Percentiles rank a stretch among this genome's conserved stretches.
These are phyloP conservation scores for Picochlorum sp. DNA, from an alignment of 139 green algal genomes.

Conservation along the genomic window DNA sequence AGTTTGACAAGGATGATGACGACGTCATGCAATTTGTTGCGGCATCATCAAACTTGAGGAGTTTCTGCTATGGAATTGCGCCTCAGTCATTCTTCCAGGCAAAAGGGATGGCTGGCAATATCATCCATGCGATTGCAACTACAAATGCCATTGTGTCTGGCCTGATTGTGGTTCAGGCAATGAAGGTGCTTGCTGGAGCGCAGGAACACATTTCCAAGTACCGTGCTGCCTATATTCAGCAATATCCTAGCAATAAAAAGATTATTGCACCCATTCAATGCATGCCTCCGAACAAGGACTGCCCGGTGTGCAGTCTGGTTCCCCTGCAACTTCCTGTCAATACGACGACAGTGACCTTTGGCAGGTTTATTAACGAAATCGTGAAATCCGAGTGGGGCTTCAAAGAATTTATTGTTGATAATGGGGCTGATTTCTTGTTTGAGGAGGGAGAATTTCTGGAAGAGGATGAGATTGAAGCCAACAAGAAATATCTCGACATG, in stretches of 20 bases:
- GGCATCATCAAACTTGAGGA: conserved; percentile 78
- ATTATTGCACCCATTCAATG: conserved; percentile 22
- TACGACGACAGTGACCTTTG: conserved; percentile 46
- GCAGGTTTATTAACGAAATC: conserved; percentile 51
- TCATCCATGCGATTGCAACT: conserved; percentile 98
- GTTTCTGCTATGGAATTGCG: conserved; percentile 70
- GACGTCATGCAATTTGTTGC: conserved; percentile 91
- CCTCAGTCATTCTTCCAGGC: conserved; percentile 71
- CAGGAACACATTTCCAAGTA: conserved; percentile 8
- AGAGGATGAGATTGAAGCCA: conserved; percentile 60
- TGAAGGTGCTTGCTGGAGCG: conserved; percentile 71
- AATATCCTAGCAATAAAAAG: conserved; percentile 28
- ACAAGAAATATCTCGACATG: conserved; percentile 31
- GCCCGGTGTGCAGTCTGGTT: conserved; percentile 70
- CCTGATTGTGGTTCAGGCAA: conserved; percentile 82
- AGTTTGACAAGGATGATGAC: conserved; percentile 87
- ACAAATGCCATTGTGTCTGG: conserved; percentile 94
- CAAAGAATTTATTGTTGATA: conserved; percentile 36
- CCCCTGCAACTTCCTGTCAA: conserved; percentile 48
- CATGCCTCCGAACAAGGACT: conserved; percentile 44
- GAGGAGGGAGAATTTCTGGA: conserved; percentile 81
- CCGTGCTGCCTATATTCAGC: conserved; percentile 41
- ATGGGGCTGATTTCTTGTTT: conserved; percentile 54
- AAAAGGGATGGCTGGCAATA: conserved; percentile 98
- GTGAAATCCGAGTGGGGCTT: conserved; percentile 61